Percentiles rank a stretch among this genome's conserved stretches.
These are phyloP conservation scores for Chaetomium cochliodes DNA, from an alignment of 495 filamentous ascomycete species.

Conservation along the genomic window DNA sequence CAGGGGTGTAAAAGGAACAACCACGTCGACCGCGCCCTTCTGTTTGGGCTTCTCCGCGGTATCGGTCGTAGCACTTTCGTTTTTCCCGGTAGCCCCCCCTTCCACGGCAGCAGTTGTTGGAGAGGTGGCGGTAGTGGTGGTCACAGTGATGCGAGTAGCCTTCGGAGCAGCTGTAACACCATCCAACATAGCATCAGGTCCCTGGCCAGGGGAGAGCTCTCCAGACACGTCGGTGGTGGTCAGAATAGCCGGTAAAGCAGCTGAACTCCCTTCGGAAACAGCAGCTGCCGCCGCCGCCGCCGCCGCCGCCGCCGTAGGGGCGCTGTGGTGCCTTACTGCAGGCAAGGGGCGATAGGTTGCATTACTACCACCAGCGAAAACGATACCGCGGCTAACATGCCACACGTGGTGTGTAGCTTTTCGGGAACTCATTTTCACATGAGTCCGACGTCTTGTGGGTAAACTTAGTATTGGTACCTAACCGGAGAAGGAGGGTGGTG, in stretches of 20 bases:
- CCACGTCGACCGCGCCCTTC: not conserved
- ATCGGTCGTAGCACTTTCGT: not conserved
- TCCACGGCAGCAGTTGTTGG: not conserved
- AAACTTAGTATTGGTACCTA: not conserved
- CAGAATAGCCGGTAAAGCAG: not conserved
- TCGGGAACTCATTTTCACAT: conserved; percentile 30
- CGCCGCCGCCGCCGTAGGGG: not conserved
- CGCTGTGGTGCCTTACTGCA: conserved; percentile 12
- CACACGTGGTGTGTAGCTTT: conserved; percentile 37
- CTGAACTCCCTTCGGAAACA: not conserved
- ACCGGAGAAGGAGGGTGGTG: too few relatives aligned
- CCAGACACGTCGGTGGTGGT: not conserved
- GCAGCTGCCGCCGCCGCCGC: conserved; percentile 3
- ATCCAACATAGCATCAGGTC: not conserved
- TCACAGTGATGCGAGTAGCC: not conserved
- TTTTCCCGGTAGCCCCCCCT: not conserved
- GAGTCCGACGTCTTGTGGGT: not conserved
- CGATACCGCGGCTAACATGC: conserved; percentile 43
- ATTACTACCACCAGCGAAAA: conserved; percentile 32
- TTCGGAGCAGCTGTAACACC: not conserved
- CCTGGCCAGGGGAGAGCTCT: not conserved
- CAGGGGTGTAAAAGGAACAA: conserved; percentile 39
- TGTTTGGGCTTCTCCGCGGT: conserved; percentile 4
- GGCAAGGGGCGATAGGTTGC: conserved; percentile 28
- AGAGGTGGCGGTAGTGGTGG: not conserved